Evolutionary conservation across 176 grass and related monocot genomes (phyloP).

Genomic region (Guadua angustifolia): DNA sequence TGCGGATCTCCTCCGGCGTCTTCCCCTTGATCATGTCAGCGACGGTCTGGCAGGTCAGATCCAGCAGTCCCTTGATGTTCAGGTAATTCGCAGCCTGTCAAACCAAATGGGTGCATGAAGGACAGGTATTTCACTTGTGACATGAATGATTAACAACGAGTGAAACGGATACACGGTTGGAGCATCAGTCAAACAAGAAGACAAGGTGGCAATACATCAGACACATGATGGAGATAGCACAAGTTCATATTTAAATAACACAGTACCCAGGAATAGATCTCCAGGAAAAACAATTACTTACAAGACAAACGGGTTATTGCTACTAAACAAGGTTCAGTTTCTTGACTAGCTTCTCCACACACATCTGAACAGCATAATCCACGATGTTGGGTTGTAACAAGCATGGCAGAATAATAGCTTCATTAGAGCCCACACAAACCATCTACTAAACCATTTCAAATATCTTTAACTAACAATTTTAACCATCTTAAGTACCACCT

Average conservation of each 20-base stretch:
- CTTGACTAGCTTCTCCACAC: too few species aligned
- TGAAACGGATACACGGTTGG: neutral
- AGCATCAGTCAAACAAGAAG: neutral
- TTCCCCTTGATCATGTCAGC: constrained; percentile 58
- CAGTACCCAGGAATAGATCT: neutral
- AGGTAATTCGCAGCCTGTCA: constrained; percentile 49
- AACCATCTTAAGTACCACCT: neutral
- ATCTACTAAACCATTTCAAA: neutral
- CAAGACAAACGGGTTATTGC: neutral
- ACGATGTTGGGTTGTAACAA: neutral
- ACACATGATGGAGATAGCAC: neutral
- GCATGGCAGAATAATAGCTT: neutral
- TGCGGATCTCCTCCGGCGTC: constrained; percentile 54
- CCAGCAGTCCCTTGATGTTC: constrained; percentile 51
- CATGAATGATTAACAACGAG: neutral
- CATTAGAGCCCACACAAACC: neutral
- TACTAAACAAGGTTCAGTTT: neutral
- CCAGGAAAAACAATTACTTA: neutral
- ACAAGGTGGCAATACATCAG: neutral
- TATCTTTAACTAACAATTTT: neutral
- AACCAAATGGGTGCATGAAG: neutral
- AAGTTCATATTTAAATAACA: neutral
- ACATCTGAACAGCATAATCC: neutral
- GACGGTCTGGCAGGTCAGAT: constrained; percentile 51
- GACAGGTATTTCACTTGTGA: neutral